Base-by-base conservation (phyloP, 208 protist genomes). In the Naegleria lovaniensis region DNA sequence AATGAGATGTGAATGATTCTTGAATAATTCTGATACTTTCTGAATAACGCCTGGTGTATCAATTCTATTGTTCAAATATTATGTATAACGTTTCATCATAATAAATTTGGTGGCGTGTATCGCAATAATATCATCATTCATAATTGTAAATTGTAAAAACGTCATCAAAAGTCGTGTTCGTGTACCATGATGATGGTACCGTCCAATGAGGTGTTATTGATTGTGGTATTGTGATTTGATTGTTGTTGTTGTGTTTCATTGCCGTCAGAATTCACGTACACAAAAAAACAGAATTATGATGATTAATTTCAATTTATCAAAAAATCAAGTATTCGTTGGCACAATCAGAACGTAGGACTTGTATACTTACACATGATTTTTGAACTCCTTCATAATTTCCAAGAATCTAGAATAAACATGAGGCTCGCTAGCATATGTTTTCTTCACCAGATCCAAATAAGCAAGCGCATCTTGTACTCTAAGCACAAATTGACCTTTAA, bases 1-100 rank as follows among this genome's bases (percentile, higher is more conserved):
- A 41, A 97, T 95, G 19, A 97, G 92, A 40, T 95, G 55, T 13
- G 91, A 89, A 89, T 97, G 93, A 0, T 95, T 94, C 48, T 93
- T 93, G 90, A 97, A 97, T 15, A 97, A 92, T 76, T 94, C 79
- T n/a, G 91, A 94, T 1, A 97, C 96, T 33, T 94, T 93, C n/a
- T 91, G 39, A 90, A 97, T 96, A 0, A 97, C 96, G 16, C 95
- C 95, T 22, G 95, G 95, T 19, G 96, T 96, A 89, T 95, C 93
- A 83, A 96, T 96, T 36, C 94, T 94, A 36, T 33, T 15, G 16
- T 86, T 25, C 11, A 83, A 29, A 5, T 79, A 36, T 36, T n/a
- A 79, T 5, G 67, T 5, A n/a, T n/a, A n/a, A n/a, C n/a, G n/a
- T n/a, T 48, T 48, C 43, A 48, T 48, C 43, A 48, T 48, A 48